phyloP scores from a whole-genome alignment of 805 yeast species.

The Vanderwaltozyma tropicalis region DNA sequence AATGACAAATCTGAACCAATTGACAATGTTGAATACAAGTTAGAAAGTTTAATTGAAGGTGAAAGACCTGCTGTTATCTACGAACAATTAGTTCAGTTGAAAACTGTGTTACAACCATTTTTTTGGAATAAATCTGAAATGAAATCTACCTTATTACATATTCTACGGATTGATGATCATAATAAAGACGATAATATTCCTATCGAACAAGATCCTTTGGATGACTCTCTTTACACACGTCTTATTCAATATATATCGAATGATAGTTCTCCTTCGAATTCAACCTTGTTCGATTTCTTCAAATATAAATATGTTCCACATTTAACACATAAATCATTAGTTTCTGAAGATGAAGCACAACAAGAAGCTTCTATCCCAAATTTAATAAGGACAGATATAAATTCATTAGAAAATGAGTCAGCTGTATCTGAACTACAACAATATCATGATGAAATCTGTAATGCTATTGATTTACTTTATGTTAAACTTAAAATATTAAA shows the following conservation, averaged over 20 bases:
- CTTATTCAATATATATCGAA: slow-evolving; percentile 6
- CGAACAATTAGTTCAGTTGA: slow-evolving; percentile 21
- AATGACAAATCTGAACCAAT: background rate
- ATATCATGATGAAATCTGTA: slow-evolving; percentile 22
- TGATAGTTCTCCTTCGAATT: background rate
- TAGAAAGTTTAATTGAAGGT: slow-evolving; percentile 13
- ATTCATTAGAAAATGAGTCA: slow-evolving; percentile 4
- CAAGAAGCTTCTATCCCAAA: slow-evolving; percentile 13
- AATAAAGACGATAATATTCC: background rate
- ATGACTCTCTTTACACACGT: slow-evolving; percentile 14
- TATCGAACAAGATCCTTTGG: slow-evolving; percentile 6
- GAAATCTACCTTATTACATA: slow-evolving; percentile 18
- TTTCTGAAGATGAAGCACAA: slow-evolving; percentile 9
- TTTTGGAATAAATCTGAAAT: slow-evolving; percentile 22
- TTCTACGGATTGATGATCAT: slow-evolving; percentile 17
- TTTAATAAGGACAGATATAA: slow-evolving; percentile 6
- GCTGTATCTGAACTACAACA: slow-evolving; percentile 6
- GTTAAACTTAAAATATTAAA: slow-evolving; percentile 30
- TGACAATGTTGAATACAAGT: background rate
- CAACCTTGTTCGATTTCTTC: slow-evolving; percentile 13
- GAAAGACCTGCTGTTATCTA: slow-evolving; percentile 25
- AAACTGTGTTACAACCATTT: slow-evolving; percentile 15
- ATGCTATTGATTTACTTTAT: slow-evolving; percentile 17
- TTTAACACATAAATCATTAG: slow-evolving; percentile 9
- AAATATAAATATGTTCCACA: slow-evolving; percentile 12